Evolutionary conservation across 2,329 filamentous ascomycete species (phyloP).

Genomic region (Botrytis fragariae): DNA sequence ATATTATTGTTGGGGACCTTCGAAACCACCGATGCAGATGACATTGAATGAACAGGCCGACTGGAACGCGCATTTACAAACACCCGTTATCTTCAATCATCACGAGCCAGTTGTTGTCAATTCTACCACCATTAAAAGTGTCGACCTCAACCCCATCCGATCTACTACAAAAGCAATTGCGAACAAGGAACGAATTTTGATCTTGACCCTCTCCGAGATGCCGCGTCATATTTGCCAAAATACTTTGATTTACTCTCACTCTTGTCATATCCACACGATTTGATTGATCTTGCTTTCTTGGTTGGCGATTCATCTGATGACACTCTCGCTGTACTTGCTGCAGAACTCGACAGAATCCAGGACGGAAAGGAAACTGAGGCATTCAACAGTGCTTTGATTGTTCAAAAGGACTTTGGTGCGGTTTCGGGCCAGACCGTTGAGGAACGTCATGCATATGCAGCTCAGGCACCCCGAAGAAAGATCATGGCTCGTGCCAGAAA

Average conservation of each 20-base stretch:
- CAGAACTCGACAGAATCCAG: slow-evolving; percentile 86
- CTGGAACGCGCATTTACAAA: slow-evolving; percentile 86
- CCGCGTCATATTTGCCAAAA: slow-evolving; percentile 74
- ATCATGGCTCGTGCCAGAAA: slow-evolving; percentile 88
- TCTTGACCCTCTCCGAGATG: slow-evolving; percentile 90
- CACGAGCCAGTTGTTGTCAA: slow-evolving; percentile 86
- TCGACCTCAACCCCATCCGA: slow-evolving; percentile 81
- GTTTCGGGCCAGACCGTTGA: slow-evolving; percentile 67
- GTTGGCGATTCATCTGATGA: slow-evolving; percentile 91
- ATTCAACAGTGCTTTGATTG: slow-evolving; percentile 79
- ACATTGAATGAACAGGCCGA: slow-evolving; percentile 82
- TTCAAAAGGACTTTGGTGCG: slow-evolving; percentile 84
- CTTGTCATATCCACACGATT: slow-evolving; percentile 87
- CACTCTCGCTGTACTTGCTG: slow-evolving; percentile 79
- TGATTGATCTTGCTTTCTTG: slow-evolving; percentile 94
- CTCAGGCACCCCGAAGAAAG: slow-evolving; percentile 86
- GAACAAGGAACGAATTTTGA: slow-evolving; percentile 84
- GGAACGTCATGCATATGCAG: slow-evolving; percentile 79
- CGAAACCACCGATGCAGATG: slow-evolving; percentile 96
- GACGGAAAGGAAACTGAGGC: slow-evolving; percentile 67
- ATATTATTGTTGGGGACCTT: slow-evolving; percentile 95
- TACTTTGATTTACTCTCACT: slow-evolving; percentile 92
- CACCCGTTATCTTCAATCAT: slow-evolving; percentile 94
- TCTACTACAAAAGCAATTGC: slow-evolving; percentile 75
- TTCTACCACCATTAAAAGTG: slow-evolving; percentile 69